These are phyloP conservation scores for Cucurbita pepo DNA, from an alignment of 306 rosid genomes.

Conservation along the genomic window DNA sequence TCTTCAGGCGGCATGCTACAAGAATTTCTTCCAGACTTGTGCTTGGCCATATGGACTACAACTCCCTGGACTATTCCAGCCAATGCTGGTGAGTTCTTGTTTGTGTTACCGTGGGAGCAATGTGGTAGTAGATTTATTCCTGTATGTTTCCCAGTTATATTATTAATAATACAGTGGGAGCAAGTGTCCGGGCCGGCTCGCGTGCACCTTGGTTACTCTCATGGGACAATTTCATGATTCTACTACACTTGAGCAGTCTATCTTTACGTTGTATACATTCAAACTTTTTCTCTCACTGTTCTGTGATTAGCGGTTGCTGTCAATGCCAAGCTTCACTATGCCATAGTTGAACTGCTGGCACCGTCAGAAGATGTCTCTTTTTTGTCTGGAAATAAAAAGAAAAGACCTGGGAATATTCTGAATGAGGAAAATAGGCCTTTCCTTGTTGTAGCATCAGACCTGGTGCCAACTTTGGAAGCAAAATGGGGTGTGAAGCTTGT, in stretches of 20 bases:
- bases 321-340: slow-evolving; percentile 83
- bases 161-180: neutral
- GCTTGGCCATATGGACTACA: slow-evolving; percentile 91
- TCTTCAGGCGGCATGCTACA: slow-evolving; percentile 31
- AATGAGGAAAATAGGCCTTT: slow-evolving; percentile 59
- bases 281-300: neutral
- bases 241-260: neutral
- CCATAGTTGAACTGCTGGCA: slow-evolving; percentile 59
- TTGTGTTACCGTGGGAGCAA: slow-evolving; percentile 14
- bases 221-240: neutral
- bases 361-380: slow-evolving; percentile 27
- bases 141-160: neutral
- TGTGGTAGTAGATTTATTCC: slow-evolving; percentile 3
- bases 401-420: slow-evolving; percentile 46
- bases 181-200: neutral
- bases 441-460: slow-evolving; percentile 78
- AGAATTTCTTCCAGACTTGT: slow-evolving; percentile 63
- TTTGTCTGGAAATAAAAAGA: slow-evolving; percentile 41
- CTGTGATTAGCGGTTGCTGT: slow-evolving; percentile 76
- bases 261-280: neutral
- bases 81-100: slow-evolving; percentile 64
- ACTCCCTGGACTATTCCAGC: slow-evolving; percentile 99
- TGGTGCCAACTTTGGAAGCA: slow-evolving; percentile 73
- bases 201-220: neutral
- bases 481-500: slow-evolving; percentile 74